A percentile compares a stretch with the other conserved stretches of the same genome.
phyloP scores from a whole-genome alignment of 139 green algal species.

The Pycnococcus provasolii region DNA sequence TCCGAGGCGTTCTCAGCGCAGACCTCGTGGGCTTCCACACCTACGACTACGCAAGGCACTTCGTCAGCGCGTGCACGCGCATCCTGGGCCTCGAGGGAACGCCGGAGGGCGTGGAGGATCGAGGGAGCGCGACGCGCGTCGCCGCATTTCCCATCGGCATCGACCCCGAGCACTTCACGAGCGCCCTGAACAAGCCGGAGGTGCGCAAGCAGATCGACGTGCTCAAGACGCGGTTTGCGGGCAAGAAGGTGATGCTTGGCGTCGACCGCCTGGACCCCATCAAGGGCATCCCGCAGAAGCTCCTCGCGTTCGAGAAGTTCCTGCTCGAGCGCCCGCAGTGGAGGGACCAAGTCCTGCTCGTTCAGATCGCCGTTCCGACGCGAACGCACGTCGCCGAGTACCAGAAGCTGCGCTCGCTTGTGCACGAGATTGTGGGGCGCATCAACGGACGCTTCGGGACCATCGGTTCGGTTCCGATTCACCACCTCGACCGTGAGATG shows the following conservation, averaged over 20 bases:
- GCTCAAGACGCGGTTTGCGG: slow-evolving; percentile 62
- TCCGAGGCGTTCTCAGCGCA: slow-evolving; percentile 84
- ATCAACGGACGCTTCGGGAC: slow-evolving; percentile 97
- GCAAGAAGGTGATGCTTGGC: slow-evolving; percentile 82
- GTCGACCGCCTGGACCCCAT: slow-evolving; percentile 99
- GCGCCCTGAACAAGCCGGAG: slow-evolving; percentile 65
- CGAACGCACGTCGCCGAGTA: slow-evolving; percentile 88
- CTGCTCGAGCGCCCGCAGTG: slow-evolving; percentile 90
- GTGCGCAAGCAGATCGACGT: slow-evolving; percentile 79
- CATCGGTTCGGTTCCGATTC: slow-evolving; percentile 93
- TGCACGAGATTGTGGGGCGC: slow-evolving; percentile 97
- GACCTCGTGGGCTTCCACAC: slow-evolving; percentile 97
- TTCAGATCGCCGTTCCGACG: slow-evolving; percentile 96
- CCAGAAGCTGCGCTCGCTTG: slow-evolving; percentile 70
- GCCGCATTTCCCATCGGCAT: slow-evolving; percentile 83
- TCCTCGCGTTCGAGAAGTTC: slow-evolving; percentile 98
- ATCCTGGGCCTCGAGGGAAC: slow-evolving; percentile 92
- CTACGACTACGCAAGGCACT: slow-evolving; percentile 98
- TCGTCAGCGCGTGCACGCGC: slow-evolving; percentile 84
- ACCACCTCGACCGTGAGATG: slow-evolving; percentile 75
- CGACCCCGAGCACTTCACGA: slow-evolving; percentile 86
- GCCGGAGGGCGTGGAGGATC: slow-evolving; percentile 85
- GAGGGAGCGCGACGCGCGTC: slow-evolving; percentile 44
- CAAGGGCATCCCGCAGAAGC: slow-evolving; percentile 99
- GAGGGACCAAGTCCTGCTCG: slow-evolving; percentile 83